phyloP scores from a whole-genome alignment of 2,329 filamentous ascomycete species.

The Paramyrothecium sp. region DNA sequence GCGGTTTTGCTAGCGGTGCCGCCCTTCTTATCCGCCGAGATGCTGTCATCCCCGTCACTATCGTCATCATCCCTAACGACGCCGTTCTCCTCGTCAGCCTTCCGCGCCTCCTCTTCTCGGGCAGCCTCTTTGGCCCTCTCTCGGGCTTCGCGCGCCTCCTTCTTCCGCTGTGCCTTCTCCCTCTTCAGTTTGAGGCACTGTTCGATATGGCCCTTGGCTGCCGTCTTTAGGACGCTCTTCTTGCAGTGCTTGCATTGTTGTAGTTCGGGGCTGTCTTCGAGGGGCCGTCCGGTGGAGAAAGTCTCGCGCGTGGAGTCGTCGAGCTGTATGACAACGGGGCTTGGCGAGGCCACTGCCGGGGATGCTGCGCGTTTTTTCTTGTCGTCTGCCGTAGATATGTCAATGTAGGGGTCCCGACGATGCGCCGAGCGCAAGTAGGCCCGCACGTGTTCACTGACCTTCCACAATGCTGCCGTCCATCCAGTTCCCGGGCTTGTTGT shows the following conservation, averaged over 20 bases:
- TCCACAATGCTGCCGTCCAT: constrained; percentile 64
- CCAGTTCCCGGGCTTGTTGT: constrained; percentile 69
- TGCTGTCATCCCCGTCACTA: constrained; percentile 42
- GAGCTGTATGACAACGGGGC: constrained; percentile 63
- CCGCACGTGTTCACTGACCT: constrained; percentile 41
- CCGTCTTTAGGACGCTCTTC: constrained; percentile 75
- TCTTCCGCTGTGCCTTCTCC: constrained; percentile 75
- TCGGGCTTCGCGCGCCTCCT: constrained; percentile 69
- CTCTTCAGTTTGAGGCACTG: constrained; percentile 83
- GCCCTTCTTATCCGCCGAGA: constrained; percentile 39
- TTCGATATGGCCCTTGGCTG: constrained; percentile 76
- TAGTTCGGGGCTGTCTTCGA: constrained; percentile 76
- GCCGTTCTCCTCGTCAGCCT: constrained; percentile 45
- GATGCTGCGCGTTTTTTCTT: constrained; percentile 52
- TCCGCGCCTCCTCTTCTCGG: constrained; percentile 53
- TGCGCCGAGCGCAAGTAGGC: background rate
- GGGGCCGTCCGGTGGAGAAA: constrained; percentile 77
- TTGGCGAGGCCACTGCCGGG: constrained; percentile 45
- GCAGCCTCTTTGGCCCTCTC: constrained; percentile 65
- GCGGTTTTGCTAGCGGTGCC: constrained; percentile 39
- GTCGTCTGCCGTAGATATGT: constrained; percentile 37
- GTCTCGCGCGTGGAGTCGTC: constrained; percentile 75
- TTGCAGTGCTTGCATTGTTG: constrained; percentile 94
- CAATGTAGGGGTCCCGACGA: background rate
- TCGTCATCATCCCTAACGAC: constrained; percentile 51